phyloP scores from a whole-genome alignment of 1,284 basidiomycete genomes.

The Phylloporus sp. region DNA sequence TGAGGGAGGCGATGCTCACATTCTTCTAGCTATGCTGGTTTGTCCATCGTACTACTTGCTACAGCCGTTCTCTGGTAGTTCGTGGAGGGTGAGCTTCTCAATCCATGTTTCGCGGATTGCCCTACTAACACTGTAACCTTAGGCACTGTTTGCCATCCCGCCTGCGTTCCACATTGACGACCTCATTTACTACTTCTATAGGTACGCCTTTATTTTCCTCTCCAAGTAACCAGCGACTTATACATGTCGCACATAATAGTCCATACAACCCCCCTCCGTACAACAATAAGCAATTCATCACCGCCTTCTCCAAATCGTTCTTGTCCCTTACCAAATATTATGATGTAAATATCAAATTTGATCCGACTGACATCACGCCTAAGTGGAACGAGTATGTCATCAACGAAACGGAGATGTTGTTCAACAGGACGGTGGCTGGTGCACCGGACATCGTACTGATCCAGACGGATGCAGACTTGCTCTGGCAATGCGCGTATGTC shows the following conservation, averaged over 20 bases:
- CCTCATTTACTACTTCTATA: neutral
- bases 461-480: constrained; percentile 23
- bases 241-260: neutral
- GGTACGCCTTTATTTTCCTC: neutral
- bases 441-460: constrained; percentile 22
- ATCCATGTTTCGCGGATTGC: neutral
- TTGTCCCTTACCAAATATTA: constrained; percentile 27
- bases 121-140: neutral
- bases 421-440: constrained; percentile 30
- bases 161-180: neutral
- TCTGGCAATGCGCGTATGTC: constrained; percentile 37
- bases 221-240: neutral
- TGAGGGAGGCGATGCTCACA: neutral
- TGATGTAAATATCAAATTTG: constrained; percentile 31
- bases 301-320: constrained; percentile 37
- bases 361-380: constrained; percentile 34
- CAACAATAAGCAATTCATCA: constrained; percentile 30
- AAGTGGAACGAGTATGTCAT: constrained; percentile 26
- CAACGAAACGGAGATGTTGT: constrained; percentile 37
- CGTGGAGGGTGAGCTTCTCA: neutral
- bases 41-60: constrained; percentile 34
- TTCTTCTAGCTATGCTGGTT: constrained; percentile 27
- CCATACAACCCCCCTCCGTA: constrained; percentile 15
- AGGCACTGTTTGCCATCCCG: constrained; percentile 1
- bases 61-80: constrained; percentile 14